phyloP scores from a whole-genome alignment of 129 eudicot species.

The Pseudognaphalium luteoalbum region DNA sequence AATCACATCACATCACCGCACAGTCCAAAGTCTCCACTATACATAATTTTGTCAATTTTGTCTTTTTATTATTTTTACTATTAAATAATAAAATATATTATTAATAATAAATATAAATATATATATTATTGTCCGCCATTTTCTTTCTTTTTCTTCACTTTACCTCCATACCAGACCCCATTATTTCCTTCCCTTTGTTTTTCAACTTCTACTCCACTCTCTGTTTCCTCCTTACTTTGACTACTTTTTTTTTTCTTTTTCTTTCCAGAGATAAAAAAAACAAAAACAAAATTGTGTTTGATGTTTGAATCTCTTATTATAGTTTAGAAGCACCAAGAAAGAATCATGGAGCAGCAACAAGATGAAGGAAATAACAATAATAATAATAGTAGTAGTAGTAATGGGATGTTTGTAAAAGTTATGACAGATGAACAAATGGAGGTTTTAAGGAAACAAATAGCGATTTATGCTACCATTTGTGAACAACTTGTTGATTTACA shows the following conservation, averaged over 20 bases:
- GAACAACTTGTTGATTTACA: constrained; percentile 96
- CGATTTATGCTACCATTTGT: constrained; percentile 88
- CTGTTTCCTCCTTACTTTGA: not conserved
- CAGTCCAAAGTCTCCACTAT: constrained; percentile 28
- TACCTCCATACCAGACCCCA: constrained; percentile 34
- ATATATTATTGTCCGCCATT: constrained; percentile 45
- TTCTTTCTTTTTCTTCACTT: constrained; percentile 80
- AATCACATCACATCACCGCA: not conserved
- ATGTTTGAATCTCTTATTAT: not conserved
- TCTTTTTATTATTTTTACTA: too few species aligned
- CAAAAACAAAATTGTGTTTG: not conserved
- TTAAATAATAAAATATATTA: not conserved
- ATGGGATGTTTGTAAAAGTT: constrained; percentile 85
- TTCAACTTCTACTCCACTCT: constrained; percentile 36
- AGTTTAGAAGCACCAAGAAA: not conserved
- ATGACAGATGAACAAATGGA: constrained; percentile 99
- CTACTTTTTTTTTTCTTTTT: not conserved
- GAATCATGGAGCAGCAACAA: constrained; percentile 44
- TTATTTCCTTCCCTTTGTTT: constrained; percentile 10
- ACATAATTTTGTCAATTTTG: not conserved
- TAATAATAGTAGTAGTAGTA: constrained; percentile 21
- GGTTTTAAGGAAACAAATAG: constrained; percentile 88
- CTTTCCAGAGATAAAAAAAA: not conserved
- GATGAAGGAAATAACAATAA: constrained; percentile 40
- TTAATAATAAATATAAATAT: not conserved